Evolutionary conservation across 1,284 basidiomycete species (phyloP).

Genomic region (Boletus smithii): DNA sequence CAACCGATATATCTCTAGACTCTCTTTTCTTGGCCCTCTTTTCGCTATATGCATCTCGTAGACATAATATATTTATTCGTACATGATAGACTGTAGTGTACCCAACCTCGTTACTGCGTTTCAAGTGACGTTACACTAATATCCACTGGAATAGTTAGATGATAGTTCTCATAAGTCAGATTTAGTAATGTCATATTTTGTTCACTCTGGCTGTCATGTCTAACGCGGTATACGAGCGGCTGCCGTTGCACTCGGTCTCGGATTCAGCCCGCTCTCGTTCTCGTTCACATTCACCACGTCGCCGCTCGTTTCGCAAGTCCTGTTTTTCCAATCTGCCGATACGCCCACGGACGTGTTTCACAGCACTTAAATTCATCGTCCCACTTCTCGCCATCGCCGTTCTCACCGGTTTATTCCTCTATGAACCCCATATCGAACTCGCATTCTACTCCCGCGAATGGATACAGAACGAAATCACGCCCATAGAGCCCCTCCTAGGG

Average conservation of each 20-base stretch:
- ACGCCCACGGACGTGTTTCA: constrained; percentile 27
- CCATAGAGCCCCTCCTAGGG: constrained; percentile 58
- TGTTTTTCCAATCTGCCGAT: constrained; percentile 6
- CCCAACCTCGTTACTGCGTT: too few species aligned
- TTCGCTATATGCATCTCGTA: too few species aligned
- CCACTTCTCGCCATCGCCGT: constrained; percentile 40
- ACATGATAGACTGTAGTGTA: too few species aligned
- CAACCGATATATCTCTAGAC: too few species aligned
- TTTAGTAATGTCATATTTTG: not conserved
- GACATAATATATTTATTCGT: too few species aligned
- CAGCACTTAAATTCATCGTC: constrained; percentile 31
- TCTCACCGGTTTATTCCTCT: constrained; percentile 51
- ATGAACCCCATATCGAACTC: constrained; percentile 82
- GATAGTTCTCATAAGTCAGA: too few species aligned
- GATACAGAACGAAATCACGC: constrained; percentile 66
- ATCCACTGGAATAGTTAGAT: too few species aligned
- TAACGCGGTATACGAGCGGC: constrained; percentile 27
- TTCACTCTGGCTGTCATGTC: constrained; percentile 26
- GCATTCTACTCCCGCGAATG: constrained; percentile 72
- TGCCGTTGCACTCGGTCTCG: constrained; percentile 27
- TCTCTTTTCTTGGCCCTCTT: too few species aligned
- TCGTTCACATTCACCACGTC: constrained; percentile 24
- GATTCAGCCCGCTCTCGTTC: constrained; percentile 21
- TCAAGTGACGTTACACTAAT: too few species aligned
- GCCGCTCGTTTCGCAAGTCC: constrained; percentile 14